A percentile compares a stretch with the other conserved stretches of the same genome.
phyloP scores from a whole-genome alignment of 1,284 basidiomycete genomes.

The Porogramme epimiltina region DNA sequence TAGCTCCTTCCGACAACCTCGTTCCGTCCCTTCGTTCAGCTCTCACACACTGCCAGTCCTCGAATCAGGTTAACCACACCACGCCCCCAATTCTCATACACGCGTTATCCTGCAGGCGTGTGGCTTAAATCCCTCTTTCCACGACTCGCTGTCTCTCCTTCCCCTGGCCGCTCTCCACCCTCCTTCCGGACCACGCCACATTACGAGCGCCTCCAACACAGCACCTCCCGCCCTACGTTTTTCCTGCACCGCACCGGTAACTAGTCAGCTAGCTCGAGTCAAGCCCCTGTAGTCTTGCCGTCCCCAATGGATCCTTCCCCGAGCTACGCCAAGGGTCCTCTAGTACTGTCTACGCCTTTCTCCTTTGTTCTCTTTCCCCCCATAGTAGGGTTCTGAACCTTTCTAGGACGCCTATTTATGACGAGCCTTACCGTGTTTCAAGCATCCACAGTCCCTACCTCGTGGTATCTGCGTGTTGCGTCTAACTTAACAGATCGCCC shows the following conservation, averaged over 20 bases:
- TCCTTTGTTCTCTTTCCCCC: no score
- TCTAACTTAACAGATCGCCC: neutral
- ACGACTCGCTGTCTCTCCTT: slow-evolving; percentile 2
- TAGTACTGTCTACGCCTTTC: no score
- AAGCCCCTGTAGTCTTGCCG: no score
- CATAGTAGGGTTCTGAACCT: no score
- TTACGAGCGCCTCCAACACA: no score
- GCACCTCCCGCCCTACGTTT: no score
- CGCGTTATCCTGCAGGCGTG: slow-evolving; percentile 14
- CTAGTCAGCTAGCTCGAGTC: no score
- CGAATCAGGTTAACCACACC: slow-evolving; percentile 4
- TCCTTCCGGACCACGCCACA: neutral
- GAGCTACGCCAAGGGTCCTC: no score
- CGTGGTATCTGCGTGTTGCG: slow-evolving; percentile 4
- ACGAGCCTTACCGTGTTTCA: no score
- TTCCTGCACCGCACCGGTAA: no score
- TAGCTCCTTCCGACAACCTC: slow-evolving; percentile 13
- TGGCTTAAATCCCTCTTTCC: neutral
- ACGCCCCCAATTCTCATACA: slow-evolving; percentile 2
- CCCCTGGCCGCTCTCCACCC: slow-evolving; percentile 11
- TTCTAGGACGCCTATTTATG: no score
- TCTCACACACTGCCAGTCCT: slow-evolving; percentile 8
- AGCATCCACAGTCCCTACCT: neutral
- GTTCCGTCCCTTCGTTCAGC: slow-evolving; percentile 6
- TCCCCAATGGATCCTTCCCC: no score